phyloP scores from a whole-genome alignment of 2,329 filamentous ascomycete genomes.

The Nemania sp. region DNA sequence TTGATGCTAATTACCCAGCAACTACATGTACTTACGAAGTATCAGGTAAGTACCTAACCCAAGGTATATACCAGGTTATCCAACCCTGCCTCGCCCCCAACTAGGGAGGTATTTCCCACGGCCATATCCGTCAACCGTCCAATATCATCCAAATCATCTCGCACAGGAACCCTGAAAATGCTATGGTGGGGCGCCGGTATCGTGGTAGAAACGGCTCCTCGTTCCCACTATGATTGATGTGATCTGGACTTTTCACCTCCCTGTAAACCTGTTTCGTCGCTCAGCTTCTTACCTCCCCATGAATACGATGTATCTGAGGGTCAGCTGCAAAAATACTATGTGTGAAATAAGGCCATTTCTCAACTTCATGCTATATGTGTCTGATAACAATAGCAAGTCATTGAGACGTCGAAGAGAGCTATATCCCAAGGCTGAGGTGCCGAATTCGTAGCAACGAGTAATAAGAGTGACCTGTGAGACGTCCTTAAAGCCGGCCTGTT shows the following conservation, averaged over 20 bases:
- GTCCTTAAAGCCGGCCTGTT: not conserved
- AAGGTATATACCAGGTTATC: too few species aligned
- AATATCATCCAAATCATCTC: too few species aligned
- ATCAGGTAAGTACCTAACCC: too few species aligned
- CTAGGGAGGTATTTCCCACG: too few species aligned
- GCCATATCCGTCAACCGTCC: too few species aligned
- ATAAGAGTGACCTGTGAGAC: not conserved
- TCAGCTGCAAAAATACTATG: not conserved
- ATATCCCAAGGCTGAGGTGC: not conserved
- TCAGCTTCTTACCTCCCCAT: not conserved
- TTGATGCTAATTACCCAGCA: not conserved
- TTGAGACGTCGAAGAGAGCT: not conserved
- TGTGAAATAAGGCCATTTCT: not conserved
- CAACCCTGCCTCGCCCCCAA: too few species aligned
- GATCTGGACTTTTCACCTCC: not conserved
- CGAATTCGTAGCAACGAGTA: not conserved
- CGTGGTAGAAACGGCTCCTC: not conserved
- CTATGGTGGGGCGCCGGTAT: not conserved
- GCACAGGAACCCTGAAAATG: too few species aligned
- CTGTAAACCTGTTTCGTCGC: not conserved
- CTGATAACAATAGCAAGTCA: not conserved
- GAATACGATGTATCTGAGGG: not conserved
- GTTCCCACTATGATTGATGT: not conserved
- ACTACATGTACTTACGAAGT: too few species aligned
- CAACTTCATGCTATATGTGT: conserved; percentile 8